A percentile compares a stretch with the other conserved stretches of the same genome.
phyloP scores from a whole-genome alignment of 768 basidiomycete genomes.

The Mycena pura region DNA sequence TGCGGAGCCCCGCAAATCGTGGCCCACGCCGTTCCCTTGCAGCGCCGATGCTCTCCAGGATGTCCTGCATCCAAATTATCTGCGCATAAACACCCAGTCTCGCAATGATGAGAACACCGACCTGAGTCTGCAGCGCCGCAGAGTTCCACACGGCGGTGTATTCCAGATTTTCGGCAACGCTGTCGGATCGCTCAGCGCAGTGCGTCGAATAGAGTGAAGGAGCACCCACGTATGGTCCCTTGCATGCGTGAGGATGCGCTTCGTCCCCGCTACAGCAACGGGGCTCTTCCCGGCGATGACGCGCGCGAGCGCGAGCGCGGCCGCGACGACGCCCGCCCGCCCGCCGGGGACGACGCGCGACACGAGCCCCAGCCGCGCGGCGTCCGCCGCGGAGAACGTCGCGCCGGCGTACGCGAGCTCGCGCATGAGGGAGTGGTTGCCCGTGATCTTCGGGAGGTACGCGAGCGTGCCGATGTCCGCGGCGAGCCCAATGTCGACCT shows the following conservation, averaged over 20 bases:
- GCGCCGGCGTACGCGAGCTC: constrained; percentile 83
- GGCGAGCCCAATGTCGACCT: constrained; percentile 87
- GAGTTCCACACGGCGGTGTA: constrained; percentile 22
- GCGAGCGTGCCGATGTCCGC: constrained; percentile 90
- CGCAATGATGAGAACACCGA: not conserved
- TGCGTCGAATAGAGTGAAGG: no score
- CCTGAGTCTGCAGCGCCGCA: constrained; percentile 14
- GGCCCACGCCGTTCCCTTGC: not conserved
- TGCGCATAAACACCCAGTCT: not conserved
- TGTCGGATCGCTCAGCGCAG: no score
- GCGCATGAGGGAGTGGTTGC: constrained; percentile 72
- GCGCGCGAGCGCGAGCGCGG: constrained; percentile 69
- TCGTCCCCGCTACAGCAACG: constrained; percentile 77
- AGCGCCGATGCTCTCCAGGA: not conserved
- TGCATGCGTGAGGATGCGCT: constrained; percentile 78
- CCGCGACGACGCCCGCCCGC: constrained; percentile 65
- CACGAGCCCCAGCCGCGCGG: constrained; percentile 72
- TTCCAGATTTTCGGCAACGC: constrained; percentile 18
- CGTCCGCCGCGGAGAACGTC: constrained; percentile 72
- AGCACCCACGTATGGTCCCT: constrained; percentile 74
- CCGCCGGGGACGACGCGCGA: constrained; percentile 75
- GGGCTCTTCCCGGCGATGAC: constrained; percentile 80
- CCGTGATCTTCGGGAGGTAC: constrained; percentile 77
- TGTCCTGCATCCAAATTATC: not conserved
- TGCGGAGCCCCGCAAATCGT: not conserved